Conservation (phyloP, 163 green algal genomes). For the Coccomyxa subellipsoidea region DNA sequence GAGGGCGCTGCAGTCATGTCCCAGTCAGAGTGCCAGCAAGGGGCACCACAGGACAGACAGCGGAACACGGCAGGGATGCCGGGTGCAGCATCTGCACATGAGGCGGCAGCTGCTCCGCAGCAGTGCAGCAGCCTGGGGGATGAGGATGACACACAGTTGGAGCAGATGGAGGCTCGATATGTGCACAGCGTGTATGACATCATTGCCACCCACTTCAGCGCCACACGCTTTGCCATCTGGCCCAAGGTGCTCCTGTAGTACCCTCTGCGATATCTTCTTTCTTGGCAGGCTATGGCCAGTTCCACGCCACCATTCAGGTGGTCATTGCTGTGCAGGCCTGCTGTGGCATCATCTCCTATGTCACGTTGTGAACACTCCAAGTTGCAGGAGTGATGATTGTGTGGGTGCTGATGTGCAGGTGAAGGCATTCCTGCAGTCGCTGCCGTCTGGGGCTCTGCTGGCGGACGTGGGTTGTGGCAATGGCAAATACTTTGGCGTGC, state of each 20-base stretch:
- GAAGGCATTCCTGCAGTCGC: constrained; percentile 71
- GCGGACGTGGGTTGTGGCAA: constrained; percentile 93
- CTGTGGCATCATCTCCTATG: too few species aligned
- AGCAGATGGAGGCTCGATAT: constrained; percentile 18
- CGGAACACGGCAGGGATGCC: not conserved
- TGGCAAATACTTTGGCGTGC: constrained; percentile 90
- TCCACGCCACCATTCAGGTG: not conserved
- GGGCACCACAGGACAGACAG: not conserved
- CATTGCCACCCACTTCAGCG: constrained; percentile 91
- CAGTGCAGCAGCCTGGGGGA: not conserved
- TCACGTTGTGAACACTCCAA: too few species aligned
- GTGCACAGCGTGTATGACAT: constrained; percentile 87
- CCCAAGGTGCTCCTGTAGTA: constrained; percentile 49
- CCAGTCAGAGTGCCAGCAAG: not conserved
- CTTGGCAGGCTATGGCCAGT: too few species aligned
- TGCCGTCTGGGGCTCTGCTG: constrained; percentile 69
- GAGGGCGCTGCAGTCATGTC: too few species aligned
- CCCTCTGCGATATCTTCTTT: too few species aligned
- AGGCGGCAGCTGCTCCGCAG: not conserved
- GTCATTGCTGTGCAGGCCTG: not conserved
- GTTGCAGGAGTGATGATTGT: too few species aligned
- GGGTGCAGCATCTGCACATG: not conserved
- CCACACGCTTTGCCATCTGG: constrained; percentile 92
- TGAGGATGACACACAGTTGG: not conserved
- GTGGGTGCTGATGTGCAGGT: constrained; percentile 50